phyloP scores from a whole-genome alignment of 441 rosid genomes.

The Codiaeum variegatum region DNA sequence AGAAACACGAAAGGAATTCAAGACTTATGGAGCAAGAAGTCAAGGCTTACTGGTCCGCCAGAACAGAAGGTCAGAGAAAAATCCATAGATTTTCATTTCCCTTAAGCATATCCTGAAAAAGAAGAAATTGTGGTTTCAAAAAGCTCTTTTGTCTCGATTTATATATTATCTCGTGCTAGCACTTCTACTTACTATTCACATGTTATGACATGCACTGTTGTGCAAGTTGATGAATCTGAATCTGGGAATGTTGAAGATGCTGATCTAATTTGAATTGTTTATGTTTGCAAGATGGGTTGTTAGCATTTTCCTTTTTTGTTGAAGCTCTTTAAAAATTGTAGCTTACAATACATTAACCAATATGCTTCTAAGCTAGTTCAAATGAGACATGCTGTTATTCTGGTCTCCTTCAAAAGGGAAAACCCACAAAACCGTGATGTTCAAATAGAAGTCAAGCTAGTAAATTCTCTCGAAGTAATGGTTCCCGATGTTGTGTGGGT shows the following conservation, averaged over 20 bases:
- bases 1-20: conserved; percentile 36
- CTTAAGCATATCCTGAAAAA: not conserved
- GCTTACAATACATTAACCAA: not conserved
- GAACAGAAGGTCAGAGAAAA: conserved; percentile 76
- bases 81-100: not conserved
- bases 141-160: not conserved
- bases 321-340: not conserved
- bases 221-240: not conserved
- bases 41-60: conserved; percentile 65
- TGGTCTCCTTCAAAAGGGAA: not conserved
- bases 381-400: not conserved
- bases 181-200: conserved; percentile 5
- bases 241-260: not conserved
- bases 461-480: not conserved
- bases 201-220: not conserved
- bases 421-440: not conserved
- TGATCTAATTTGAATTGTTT: not conserved
- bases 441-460: not conserved
- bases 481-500: not conserved
- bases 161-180: not conserved
- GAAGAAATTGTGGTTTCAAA: not conserved
- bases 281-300: not conserved
- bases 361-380: not conserved
- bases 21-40: conserved; percentile 49
- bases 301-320: not conserved